These are phyloP conservation scores for Digitaria exilis DNA, from an alignment of 202 grass and related monocot species.

Conservation along the genomic window DNA sequence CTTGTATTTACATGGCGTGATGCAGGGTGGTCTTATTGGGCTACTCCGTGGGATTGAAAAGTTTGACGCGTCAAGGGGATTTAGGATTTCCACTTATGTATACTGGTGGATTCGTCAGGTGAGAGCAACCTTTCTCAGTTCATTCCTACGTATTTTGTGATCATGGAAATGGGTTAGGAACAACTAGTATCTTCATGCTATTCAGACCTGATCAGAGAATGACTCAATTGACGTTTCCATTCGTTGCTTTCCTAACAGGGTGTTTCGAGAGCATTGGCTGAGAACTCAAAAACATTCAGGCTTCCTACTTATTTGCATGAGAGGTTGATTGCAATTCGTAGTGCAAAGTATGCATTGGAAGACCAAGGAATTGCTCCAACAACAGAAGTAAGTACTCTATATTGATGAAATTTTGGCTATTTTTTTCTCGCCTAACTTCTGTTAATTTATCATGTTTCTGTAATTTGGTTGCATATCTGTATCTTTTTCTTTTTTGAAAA, in stretches of 20 bases:
- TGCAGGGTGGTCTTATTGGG: constrained; percentile 90
- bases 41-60: constrained; percentile 92
- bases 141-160: not conserved
- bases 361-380: constrained; percentile 76
- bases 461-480: not conserved
- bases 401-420: not conserved
- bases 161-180: not conserved
- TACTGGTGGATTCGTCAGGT: constrained; percentile 99
- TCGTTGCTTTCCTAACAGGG: constrained; percentile 61
- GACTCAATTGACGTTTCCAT: not conserved
- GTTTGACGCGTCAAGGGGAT: constrained; percentile 88
- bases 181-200: not conserved
- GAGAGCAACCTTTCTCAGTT: not conserved
- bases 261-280: constrained; percentile 83
- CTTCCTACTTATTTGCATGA: constrained; percentile 90
- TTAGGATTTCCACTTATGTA: constrained; percentile 91
- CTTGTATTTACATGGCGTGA: not conserved
- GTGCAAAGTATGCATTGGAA: constrained; percentile 73
- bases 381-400: constrained; percentile 53
- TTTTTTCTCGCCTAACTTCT: not conserved
- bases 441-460: not conserved
- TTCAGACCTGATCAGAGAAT: not conserved
- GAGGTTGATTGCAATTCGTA: constrained; percentile 67
- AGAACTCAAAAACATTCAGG: constrained; percentile 82
- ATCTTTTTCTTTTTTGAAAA: not conserved